Base-by-base conservation (phyloP, 2,329 filamentous ascomycete genomes). In the Phialophora tarda region DNA sequence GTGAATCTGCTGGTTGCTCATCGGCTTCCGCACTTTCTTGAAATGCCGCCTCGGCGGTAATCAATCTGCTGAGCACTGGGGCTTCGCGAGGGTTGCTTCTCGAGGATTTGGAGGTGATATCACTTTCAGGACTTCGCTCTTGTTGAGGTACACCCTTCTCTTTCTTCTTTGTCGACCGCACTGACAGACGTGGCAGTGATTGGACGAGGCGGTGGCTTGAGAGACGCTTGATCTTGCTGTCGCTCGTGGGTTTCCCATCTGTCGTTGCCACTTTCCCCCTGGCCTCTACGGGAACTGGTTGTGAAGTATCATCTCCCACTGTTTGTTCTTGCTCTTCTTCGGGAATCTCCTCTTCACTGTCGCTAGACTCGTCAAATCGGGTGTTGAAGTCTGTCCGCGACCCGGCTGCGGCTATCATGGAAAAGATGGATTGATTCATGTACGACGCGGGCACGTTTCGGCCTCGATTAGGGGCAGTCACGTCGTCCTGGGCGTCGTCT, bases 361-460 rank as follows among this genome's bases (percentile, higher is more conserved):
- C 92, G 72, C 91, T 95, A 48, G 90, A 93, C 71, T 90, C 90
- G 74, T 93, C 90, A 77, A 95, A 94, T 44, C 91, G 87, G 66
- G 91, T 86, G 77, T 91, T 89, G 75, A 96, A 93, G 78, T 96
- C 90, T 59, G 91, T 89, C 66, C 88, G 88, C 32, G 92, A 93
- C 6, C 93, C 92, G 44, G 92, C 92, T 17, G 92, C 92, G 6
- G 93, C 91, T 71, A 98, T 93, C 79, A 98, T 87, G 62, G 92
- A 93, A 77, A 97, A 96, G 63, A 98, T 89, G 71, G 92, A 96
- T 82, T 97, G 93, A 78, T 97, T 95, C 88, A 96, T 92, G 74
- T 93, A 92, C 67, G 83, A 79, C 56, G 81, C 75, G 60, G 79
- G 76, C n/a, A 78, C 77, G 14, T 72, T 72, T 60, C 70, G 70